These are phyloP conservation scores for Clavispora santaluciae DNA, from an alignment of 805 yeast genomes.

Conservation along the genomic window DNA sequence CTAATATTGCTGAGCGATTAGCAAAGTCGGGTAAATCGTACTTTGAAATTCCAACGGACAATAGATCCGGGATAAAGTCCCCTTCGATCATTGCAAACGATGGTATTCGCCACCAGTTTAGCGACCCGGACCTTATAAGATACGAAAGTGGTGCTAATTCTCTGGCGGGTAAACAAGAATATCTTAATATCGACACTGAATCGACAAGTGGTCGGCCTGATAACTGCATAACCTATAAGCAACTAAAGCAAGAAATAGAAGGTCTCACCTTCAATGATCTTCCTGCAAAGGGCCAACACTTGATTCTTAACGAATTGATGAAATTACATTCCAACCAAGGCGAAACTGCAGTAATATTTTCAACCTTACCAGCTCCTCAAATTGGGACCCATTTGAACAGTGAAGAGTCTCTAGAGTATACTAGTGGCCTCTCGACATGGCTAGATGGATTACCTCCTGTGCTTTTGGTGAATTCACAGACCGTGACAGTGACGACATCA, in stretches of 20 bases:
- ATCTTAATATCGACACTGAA: constrained; percentile 5
- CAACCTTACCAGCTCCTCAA: constrained; percentile 87
- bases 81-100: constrained; percentile 36
- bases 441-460: constrained; percentile 78
- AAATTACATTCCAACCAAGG: constrained; percentile 46
- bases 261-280: constrained; percentile 66
- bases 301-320: constrained; percentile 87
- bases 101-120: constrained; percentile 28
- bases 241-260: constrained; percentile 34
- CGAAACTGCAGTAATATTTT: constrained; percentile 67
- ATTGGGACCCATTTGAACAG: constrained; percentile 74
- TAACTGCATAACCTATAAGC: constrained; percentile 24
- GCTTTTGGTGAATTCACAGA: constrained; percentile 79
- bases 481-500: constrained; percentile 95
- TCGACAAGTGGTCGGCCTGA: not conserved
- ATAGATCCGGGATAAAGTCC: constrained; percentile 15
- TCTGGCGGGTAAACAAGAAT: constrained; percentile 8
- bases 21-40: not conserved
- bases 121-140: constrained; percentile 13
- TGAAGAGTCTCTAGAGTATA: constrained; percentile 67
- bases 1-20: constrained; percentile 5
- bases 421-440: constrained; percentile 75
- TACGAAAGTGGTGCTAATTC: constrained; percentile 14
- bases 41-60: constrained; percentile 6
- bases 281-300: constrained; percentile 89